Evolutionary conservation across 2,329 filamentous ascomycete genomes (phyloP).

Genomic region (Colletotrichum sidae): DNA sequence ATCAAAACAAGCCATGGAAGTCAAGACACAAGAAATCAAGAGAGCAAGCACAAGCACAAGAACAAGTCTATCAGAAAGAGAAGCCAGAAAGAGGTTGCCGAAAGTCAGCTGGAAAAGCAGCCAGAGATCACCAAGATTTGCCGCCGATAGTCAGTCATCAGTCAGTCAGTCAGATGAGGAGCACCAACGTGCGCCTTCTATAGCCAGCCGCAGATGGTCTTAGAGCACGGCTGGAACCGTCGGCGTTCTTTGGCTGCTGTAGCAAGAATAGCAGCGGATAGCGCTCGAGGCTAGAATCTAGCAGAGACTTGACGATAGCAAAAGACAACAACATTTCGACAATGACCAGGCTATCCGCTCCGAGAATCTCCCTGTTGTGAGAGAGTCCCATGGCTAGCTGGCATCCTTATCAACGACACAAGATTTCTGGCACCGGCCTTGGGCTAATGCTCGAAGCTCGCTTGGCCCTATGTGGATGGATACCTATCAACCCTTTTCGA

Average conservation of each 20-base stretch:
- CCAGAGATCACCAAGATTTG: constrained; percentile 37
- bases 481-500: neutral
- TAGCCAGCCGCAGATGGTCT: constrained; percentile 61
- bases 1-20: constrained; percentile 33
- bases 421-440: constrained; percentile 12
- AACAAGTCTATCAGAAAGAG: constrained; percentile 27
- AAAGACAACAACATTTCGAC: constrained; percentile 64
- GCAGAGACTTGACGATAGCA: constrained; percentile 78
- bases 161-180: constrained; percentile 36
- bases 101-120: constrained; percentile 37
- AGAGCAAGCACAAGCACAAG: neutral
- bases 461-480: constrained; percentile 19
- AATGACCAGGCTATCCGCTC: constrained; percentile 56
- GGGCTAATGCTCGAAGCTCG: constrained; percentile 14
- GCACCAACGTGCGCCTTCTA: constrained; percentile 47
- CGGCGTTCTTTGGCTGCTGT: constrained; percentile 60
- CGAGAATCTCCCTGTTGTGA: constrained; percentile 52
- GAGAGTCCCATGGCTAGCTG: constrained; percentile 44
- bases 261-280: constrained; percentile 69
- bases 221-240: constrained; percentile 52
- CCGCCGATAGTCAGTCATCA: constrained; percentile 38
- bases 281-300: constrained; percentile 75
- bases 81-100: constrained; percentile 36
- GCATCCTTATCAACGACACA: constrained; percentile 31
- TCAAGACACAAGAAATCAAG: constrained; percentile 14